Evolutionary conservation across 2,329 filamentous ascomycete species (phyloP), one percentile per base, ranked within the genome.

Genomic region (Aspergillus hiratsukae): DNA sequence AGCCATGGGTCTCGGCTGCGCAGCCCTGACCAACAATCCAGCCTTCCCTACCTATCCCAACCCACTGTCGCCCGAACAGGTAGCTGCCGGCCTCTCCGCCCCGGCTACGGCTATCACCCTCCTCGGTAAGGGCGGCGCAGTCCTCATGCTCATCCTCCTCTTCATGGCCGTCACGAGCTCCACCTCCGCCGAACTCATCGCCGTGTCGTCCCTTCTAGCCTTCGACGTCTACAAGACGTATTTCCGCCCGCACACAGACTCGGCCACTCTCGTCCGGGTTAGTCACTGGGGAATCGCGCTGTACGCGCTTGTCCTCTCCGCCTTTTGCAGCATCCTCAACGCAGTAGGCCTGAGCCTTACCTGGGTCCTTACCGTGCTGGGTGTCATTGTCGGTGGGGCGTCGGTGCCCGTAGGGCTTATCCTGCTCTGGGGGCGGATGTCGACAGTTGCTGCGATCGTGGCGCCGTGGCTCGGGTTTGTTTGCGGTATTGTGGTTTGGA

Each of bases 201-300:
- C 80, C 0, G 78, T 81, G 0, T 78, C 76, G 0, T 80, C 79
- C 0, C 79, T 82, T 49, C 75, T 82, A 43, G 78, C 75, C 27
- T 83, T 81, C 51, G 80, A 82, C 52, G 77, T 82, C 10, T 82
- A 82, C 62, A 72, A 78, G 0, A 76, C 74, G 5, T 81, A 82
- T 59, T 66, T 78, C 58, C 79, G 80, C 53, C 71, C 70, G 0
- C 57, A 57, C 0, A 78, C 80, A 0, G 77, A 72, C 0, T 78
- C 81, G 40, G 62, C 66, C 0, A 74, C 80, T 17, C 72, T 81
- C 0, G 81, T 83, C 41, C 72, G 73, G 0, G 79, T 78, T 73
- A 78, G 74, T 48, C 80, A 82, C 58, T 75, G 76, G 29, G 78
- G 76, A 1, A 80, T 83, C 14, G 70, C 80, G 3, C 71, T 76